phyloP scores from a whole-genome alignment of 2,329 filamentous ascomycete species.

The Hypoxylon sp. region DNA sequence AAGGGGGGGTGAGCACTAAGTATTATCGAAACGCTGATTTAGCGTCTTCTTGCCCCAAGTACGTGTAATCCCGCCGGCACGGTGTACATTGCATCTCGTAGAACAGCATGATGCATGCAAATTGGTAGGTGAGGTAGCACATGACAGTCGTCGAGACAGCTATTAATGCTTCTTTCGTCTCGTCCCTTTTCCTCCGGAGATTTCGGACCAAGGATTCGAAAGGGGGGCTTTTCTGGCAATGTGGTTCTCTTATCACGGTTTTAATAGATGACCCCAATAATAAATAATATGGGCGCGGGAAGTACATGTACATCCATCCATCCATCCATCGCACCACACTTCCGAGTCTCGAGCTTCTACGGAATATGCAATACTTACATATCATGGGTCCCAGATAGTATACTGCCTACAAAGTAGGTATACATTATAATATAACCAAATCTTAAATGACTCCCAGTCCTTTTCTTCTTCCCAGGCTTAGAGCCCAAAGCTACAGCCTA shows the following conservation, averaged over 20 bases:
- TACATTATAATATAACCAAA: constrained; percentile 10
- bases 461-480: constrained; percentile 3
- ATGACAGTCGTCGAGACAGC: constrained; percentile 13
- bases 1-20: constrained; percentile 36
- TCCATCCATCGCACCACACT: neutral
- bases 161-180: constrained; percentile 33
- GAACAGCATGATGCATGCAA: constrained; percentile 17
- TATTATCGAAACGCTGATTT: constrained; percentile 33
- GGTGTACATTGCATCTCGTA: constrained; percentile 35
- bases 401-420: too few relatives aligned
- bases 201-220: constrained; percentile 32
- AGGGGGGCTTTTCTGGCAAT: constrained; percentile 13
- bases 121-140: constrained; percentile 33
- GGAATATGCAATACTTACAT: constrained; percentile 3
- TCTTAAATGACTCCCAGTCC: constrained; percentile 30
- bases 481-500: constrained; percentile 28
- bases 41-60: constrained; percentile 27
- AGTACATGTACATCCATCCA: constrained; percentile 20
- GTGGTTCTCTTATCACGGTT: constrained; percentile 26
- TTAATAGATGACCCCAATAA: constrained; percentile 30
- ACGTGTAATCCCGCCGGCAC: constrained; percentile 36
- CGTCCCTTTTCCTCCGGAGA: constrained; percentile 25
- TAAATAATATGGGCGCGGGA: constrained; percentile 34
- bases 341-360: neutral
- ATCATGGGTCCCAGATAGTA: constrained; percentile 25